Evolutionary conservation across 306 rosid species (phyloP), one percentile per base, ranked within the genome.

Genomic region (Lotus japonicus): DNA sequence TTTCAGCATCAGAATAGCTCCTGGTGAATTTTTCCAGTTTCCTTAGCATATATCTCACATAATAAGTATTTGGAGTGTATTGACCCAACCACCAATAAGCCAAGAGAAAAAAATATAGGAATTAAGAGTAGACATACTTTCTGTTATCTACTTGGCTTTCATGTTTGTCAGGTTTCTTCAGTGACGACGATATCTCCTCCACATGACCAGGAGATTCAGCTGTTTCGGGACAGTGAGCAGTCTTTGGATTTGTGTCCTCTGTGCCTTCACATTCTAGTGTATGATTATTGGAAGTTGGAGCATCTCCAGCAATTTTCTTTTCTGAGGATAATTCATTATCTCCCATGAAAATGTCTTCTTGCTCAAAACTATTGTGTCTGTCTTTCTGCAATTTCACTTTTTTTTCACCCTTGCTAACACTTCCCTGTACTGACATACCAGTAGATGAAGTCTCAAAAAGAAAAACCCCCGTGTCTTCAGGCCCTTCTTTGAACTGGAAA

Each of bases 401-500:
- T 56, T 35, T 49, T 49, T 78, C 87, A 14, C 73, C 74, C 53
- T 80, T 84, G 79, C 85, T 80, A 43, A 80, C 69, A 67, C 95
- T 86, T 75, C 78, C 89, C 48, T 83, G 80, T 9, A 12, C 85
- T 62, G 92, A 83, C 66, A 62, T 51, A 65, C 71, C 85, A 36
- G 75, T 72, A 54, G 95, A 84, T 66, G 80, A 71, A 16, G 81
- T 78, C 68, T 80, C 77, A 33, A 78, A 71, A 61, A 39, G 71
- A 74, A 84, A 89, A 72, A 68, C 83, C 48, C 65, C 66, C 61
- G 62, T 18, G 71, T 72, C 70, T 57, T 36, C 70, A 63, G 70
- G 70, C 43, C 58, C 80, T 17, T 77, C 74, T 71, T 61, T 71
- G 15, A 70, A 68, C 55, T 75, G 78, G 51, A 72, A 80, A 74